Evolutionary conservation across 345 rosid genomes (phyloP).

Genomic region (Pistacia atlantica): DNA sequence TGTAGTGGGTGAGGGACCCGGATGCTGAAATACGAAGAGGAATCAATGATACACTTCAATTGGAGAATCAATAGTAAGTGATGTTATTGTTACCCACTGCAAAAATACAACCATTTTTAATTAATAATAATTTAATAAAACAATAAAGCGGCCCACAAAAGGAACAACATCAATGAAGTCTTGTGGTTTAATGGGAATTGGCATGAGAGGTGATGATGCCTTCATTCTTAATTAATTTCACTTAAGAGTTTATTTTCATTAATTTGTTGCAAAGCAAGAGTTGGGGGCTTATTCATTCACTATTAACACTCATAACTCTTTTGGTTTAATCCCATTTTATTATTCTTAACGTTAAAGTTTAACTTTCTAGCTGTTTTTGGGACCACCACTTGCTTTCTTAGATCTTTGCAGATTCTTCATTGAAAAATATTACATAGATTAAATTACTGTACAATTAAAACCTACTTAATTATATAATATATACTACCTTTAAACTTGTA

Average conservation of each 20-base stretch:
- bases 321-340: not conserved
- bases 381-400: not conserved
- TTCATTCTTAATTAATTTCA: not conserved
- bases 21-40: constrained; percentile 23
- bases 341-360: constrained; percentile 12
- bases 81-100: constrained; percentile 17
- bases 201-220: constrained; percentile 62
- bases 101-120: constrained; percentile 7
- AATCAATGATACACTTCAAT: constrained; percentile 27
- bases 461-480: no score
- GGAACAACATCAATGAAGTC: constrained; percentile 53
- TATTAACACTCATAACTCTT: not conserved
- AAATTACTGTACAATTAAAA: not conserved
- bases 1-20: constrained; percentile 19
- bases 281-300: not conserved
- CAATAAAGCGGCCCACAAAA: constrained; percentile 51
- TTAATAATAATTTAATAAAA: constrained; percentile 12
- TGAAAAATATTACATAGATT: not conserved
- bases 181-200: constrained; percentile 43
- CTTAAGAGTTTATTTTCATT: constrained; percentile 13
- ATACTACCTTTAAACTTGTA: no score
- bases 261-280: constrained; percentile 15
- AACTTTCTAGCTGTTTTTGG: constrained; percentile 32
- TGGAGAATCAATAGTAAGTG: constrained; percentile 10
- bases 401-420: not conserved